Percentiles rank a stretch among this genome's conserved stretches.
Evolutionary conservation across 2,329 filamentous ascomycete species (phyloP).

Genomic region (Rhexocercosporidium sp.): DNA sequence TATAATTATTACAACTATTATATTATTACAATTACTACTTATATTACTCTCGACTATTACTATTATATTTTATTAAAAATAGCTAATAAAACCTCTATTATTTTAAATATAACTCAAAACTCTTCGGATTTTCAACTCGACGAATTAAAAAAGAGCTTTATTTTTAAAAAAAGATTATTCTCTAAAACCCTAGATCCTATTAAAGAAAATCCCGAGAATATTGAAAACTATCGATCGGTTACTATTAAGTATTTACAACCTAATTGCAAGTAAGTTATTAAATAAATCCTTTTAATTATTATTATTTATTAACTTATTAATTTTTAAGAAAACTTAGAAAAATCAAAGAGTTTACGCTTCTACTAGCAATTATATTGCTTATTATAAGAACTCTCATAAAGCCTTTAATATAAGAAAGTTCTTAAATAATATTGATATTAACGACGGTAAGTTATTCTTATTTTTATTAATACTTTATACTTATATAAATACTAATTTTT

Average conservation of each 20-base stretch:
- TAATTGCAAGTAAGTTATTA: not conserved
- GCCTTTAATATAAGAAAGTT: too few species aligned
- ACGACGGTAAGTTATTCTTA: too few species aligned
- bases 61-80: not conserved
- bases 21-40: not conserved
- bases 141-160: not conserved
- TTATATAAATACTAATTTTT: not conserved
- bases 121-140: not conserved
- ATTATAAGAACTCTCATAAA: too few species aligned
- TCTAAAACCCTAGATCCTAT: too few species aligned
- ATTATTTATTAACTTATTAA: not conserved
- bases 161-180: not conserved
- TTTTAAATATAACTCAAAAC: not conserved
- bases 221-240: too few species aligned
- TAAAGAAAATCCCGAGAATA: too few species aligned
- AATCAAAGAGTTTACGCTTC: not conserved
- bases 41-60: not conserved
- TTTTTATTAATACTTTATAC: too few species aligned
- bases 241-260: too few species aligned
- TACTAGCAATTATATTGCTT: too few species aligned
- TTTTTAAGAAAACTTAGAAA: not conserved
- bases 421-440: too few species aligned
- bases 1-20: too few species aligned
- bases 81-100: not conserved
- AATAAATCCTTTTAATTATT: not conserved